Percentiles rank a stretch among this genome's conserved stretches.
Conservation (phyloP, 2,329 filamentous ascomycete species). For the Verticillium nonalfalfae region DNA sequence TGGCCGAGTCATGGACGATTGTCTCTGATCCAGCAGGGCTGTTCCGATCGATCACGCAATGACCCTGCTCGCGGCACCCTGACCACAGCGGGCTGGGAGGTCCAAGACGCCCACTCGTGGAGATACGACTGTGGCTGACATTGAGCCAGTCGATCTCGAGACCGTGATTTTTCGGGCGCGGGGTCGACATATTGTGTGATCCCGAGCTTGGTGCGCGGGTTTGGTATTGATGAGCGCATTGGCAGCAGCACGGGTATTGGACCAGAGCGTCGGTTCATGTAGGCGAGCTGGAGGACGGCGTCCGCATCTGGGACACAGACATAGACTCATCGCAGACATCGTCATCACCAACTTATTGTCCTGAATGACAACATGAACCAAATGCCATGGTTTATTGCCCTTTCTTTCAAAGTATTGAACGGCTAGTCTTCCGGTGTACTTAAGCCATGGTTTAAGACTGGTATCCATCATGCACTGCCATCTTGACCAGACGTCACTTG, state of each 20-base stretch:
- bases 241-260: background rate
- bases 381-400: too few species aligned
- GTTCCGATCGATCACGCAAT: constrained; percentile 1
- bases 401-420: too few species aligned
- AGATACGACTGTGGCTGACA: background rate
- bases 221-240: background rate
- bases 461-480: too few species aligned
- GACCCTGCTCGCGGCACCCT: background rate
- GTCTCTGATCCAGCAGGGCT: constrained; percentile 2
- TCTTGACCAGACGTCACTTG: too few species aligned
- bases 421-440: too few species aligned
- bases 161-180: background rate
- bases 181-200: background rate
- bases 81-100: background rate
- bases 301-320: background rate
- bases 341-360: too few species aligned
- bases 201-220: background rate
- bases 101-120: background rate
- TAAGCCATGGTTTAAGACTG: too few species aligned
- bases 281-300: background rate
- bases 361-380: too few species aligned
- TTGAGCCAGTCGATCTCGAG: background rate
- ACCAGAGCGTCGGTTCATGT: too few species aligned
- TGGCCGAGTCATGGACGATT: background rate
- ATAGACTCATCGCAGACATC: too few species aligned